Base-by-base conservation (phyloP, 257 asterid species). In the Petrea volubilis region DNA sequence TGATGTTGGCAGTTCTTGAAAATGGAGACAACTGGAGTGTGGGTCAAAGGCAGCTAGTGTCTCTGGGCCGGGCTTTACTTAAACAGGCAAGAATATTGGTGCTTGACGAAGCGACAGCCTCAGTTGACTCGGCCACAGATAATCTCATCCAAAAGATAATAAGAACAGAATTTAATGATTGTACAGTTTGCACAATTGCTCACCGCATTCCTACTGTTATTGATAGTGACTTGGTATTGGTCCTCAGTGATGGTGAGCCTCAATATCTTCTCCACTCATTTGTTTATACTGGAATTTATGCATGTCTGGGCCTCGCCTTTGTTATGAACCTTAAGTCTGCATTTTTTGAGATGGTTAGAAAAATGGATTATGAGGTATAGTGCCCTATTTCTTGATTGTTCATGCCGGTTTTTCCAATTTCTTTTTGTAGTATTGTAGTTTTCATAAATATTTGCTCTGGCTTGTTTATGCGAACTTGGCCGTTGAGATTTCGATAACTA, bases 171-270 rank as follows among this genome's bases (percentile, higher is more conserved):
- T 94, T 94, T 31, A 67, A 82, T 80, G 78, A 89, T 71, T 91
- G 99, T 82, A 94, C 99, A 4, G 99, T 94, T 41, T 89, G 93
- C 61, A 94, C 99, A 8, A 89, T 94, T 62, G 99, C 99, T 68
- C 99, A 94, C 71, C 99, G 99, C 41, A 91, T 94, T 34, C 98
- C 98, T 20, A 94, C 98, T 31, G 97, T 94, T 70, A 94, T 94
- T 57, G 98, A 94, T 61, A 93, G 98, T 34, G 98, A 93, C 77
- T 84, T 93, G 47, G 98, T 93, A 72, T 88, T 93, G 78, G 97
- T 94, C 83, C 98, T 94, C 79, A 91, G 96, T 78, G 98, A 94
- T 61, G 98, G 98, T 89, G 38, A 33, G 85, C 51, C 56, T 60
- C 41, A 68, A 60, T 68, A 25, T 56, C 62, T 38, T 72, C 34